These are phyloP conservation scores for Bipolaris cookei DNA, from an alignment of 2,329 filamentous ascomycete species.

Conservation along the genomic window DNA sequence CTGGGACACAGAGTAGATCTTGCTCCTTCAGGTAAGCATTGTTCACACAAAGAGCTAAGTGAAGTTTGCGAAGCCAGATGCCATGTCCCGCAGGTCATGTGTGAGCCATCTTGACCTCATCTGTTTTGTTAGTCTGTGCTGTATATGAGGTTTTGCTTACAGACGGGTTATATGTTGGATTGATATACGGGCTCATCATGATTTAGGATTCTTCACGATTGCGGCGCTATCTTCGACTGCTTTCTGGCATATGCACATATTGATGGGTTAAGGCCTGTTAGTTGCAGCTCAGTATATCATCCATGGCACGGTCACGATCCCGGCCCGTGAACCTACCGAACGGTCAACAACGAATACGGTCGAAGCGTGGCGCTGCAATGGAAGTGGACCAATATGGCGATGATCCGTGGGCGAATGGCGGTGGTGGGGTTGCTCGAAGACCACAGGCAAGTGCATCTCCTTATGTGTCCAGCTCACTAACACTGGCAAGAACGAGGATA, in stretches of 20 bases:
- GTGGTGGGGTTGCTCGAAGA: neutral
- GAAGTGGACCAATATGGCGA: constrained; percentile 1
- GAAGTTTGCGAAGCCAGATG: constrained; percentile 12
- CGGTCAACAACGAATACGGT: neutral
- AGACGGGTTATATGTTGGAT: neutral
- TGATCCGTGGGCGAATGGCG: constrained; percentile 10
- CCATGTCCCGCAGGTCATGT: constrained; percentile 4
- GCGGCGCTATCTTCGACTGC: neutral
- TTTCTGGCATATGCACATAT: neutral
- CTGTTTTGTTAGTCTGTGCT: neutral
- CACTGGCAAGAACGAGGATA: constrained; percentile 2
- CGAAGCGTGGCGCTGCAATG: neutral
- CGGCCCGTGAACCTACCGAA: constrained; percentile 3
- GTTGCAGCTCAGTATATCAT: constrained; percentile 6
- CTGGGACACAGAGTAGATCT: constrained; percentile 2
- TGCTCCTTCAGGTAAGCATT: constrained; percentile 29
- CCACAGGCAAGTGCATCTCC: constrained; percentile 6
- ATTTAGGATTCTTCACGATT: neutral
- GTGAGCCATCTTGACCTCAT: neutral
- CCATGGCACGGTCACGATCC: constrained; percentile 15
- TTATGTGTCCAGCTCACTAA: constrained; percentile 9
- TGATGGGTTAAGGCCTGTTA: neutral
- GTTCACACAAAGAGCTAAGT: constrained; percentile 17
- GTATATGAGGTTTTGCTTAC: neutral
- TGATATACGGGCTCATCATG: neutral